Evolutionary conservation across 2,329 filamentous ascomycete genomes (phyloP).

Genomic region (Phyllosticta paracitricarpa): DNA sequence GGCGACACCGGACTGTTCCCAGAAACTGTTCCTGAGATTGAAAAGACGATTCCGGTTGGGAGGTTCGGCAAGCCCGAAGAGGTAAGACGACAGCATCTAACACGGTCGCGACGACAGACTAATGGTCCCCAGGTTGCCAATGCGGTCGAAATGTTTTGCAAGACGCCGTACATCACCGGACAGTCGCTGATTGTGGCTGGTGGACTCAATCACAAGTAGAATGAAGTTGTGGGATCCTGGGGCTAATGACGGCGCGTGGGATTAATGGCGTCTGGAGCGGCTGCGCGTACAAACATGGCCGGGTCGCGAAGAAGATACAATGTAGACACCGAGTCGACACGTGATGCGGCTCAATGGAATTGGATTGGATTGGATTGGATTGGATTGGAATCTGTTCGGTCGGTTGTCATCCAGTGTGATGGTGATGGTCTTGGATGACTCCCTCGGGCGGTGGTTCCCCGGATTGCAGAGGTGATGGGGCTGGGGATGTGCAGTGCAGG

Average conservation of each 20-base stretch:
- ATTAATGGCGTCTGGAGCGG: background rate
- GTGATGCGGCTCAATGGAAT: background rate
- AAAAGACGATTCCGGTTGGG: conserved; percentile 17
- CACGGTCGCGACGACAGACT: background rate
- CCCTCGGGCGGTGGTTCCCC: no score
- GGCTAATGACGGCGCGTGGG: background rate
- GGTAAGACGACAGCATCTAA: background rate
- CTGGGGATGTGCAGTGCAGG: no score
- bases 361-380: no score
- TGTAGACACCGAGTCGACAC: background rate
- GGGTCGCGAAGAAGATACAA: background rate
- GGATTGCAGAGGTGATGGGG: no score
- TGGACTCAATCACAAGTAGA: conserved; percentile 19
- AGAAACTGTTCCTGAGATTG: conserved; percentile 14
- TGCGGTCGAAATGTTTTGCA: conserved; percentile 18
- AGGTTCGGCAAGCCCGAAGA: conserved; percentile 17
- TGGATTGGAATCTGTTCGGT: no score
- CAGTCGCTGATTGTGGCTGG: conserved; percentile 19
- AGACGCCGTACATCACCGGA: conserved; percentile 19
- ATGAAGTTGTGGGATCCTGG: background rate
- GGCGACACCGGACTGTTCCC: conserved; percentile 33
- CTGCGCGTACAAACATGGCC: background rate
- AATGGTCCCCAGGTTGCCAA: conserved; percentile 14
- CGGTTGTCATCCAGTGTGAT: no score
- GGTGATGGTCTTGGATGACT: no score